These are phyloP conservation scores for Cetradonia linearis DNA, from an alignment of 495 filamentous ascomycete species.

Conservation along the genomic window DNA sequence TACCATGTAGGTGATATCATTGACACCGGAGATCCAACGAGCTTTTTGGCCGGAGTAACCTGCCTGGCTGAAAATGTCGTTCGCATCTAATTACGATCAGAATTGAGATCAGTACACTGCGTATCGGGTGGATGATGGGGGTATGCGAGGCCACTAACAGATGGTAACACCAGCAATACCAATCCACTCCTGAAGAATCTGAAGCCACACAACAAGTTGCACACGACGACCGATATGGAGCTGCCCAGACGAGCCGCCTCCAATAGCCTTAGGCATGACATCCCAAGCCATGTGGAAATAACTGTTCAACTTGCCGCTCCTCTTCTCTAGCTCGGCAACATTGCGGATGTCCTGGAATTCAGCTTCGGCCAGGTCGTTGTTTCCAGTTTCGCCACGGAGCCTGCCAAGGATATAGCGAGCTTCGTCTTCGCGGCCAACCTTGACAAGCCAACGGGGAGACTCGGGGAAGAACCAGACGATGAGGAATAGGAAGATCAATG, in stretches of 20 bases:
- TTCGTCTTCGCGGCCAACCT: slow-evolving; percentile 42
- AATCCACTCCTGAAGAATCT: slow-evolving; percentile 65
- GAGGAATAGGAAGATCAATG: slow-evolving; percentile 41
- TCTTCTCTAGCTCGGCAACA: slow-evolving; percentile 46
- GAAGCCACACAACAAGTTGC: slow-evolving; percentile 59
- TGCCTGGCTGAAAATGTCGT: slow-evolving; percentile 3
- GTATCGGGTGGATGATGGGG: background rate
- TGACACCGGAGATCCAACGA: slow-evolving; percentile 57
- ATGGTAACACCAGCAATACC: slow-evolving; percentile 48
- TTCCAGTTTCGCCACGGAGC: slow-evolving; percentile 46
- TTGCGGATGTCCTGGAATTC: slow-evolving; percentile 55
- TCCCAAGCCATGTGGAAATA: slow-evolving; percentile 52
- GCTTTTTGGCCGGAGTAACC: slow-evolving; percentile 11
- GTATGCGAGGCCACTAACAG: background rate
- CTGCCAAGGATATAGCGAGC: slow-evolving; percentile 43
- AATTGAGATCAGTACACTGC: too few species aligned
- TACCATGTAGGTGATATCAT: slow-evolving; percentile 53
- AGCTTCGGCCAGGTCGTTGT: slow-evolving; percentile 44
- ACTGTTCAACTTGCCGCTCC: slow-evolving; percentile 39
- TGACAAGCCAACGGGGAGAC: slow-evolving; percentile 50
- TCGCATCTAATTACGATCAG: background rate
- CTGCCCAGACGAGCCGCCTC: slow-evolving; percentile 38
- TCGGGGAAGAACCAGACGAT: slow-evolving; percentile 45
- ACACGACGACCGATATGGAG: slow-evolving; percentile 55
- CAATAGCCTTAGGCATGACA: slow-evolving; percentile 33